Evolutionary conservation across 805 yeast genomes (phyloP), one percentile per base, ranked within the genome.

Genomic region (Jamesozyma jinghongensis): DNA sequence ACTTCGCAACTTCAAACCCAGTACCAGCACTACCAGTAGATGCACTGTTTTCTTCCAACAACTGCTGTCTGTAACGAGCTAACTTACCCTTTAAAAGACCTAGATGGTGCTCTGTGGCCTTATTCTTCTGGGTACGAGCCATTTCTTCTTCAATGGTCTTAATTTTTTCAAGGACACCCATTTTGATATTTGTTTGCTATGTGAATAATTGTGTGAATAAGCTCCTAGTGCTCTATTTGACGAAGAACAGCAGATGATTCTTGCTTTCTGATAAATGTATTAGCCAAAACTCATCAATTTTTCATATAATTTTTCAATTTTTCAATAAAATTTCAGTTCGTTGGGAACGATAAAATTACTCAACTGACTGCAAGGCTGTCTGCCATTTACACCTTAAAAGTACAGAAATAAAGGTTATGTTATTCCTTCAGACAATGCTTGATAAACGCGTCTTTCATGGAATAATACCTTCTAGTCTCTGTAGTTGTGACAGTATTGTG

Each of bases 91-190:
- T 88, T 40, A 92, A 69, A 19, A 90, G 74, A 48, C 98, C 97
- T 56, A 90, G 73, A 61, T 90, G 98, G 63, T 92, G 88, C 68
- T 90, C 97, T 1, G 98, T 90, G 47, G 98, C 97, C 66, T 90
- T 90, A 59, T 90, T 90, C 69, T 92, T 90, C 61, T 90, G 98
- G 26, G 98, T 90, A 46, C 96, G 74, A 27, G 95, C 77, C 71
- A 90, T 79, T 63, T 90, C 98, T 65, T 80, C 86, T 65, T 88
- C 94, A 65, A 90, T 87, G 66, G 80, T 85, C 44, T 79, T 79
- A 52, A 87, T 87, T 58, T 85, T 87, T 47, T 86, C 95, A 17
- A 61, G 47, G 28, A 62, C 47, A 50, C 67, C 67, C 62, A 62
- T 57, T 16, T 45, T 53, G n/a, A n/a, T 40, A 13, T n/a, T 16